phyloP scores from a whole-genome alignment of 1,139 yeast genomes.

The Nakaseomyces kungkrabaensis region DNA sequence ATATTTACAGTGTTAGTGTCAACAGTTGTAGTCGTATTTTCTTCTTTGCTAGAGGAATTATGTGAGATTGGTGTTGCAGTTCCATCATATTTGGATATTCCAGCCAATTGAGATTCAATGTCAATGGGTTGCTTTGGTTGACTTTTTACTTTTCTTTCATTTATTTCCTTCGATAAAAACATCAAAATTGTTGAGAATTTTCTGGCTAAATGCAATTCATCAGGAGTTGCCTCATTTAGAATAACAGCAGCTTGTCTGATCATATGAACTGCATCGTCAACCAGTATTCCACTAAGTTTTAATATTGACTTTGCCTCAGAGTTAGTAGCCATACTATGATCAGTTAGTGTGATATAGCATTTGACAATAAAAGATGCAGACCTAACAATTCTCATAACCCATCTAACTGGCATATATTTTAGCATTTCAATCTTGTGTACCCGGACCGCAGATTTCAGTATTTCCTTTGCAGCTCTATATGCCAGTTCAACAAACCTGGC shows the following conservation, averaged over 20 bases:
- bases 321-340: constrained; percentile 15
- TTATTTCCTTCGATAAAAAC: constrained; percentile 72
- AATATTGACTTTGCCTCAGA: constrained; percentile 34
- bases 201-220: constrained; percentile 74
- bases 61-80: not conserved
- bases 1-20: not conserved
- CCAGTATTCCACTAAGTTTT: constrained; percentile 53
- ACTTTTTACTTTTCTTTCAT: constrained; percentile 24
- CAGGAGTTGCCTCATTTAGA: constrained; percentile 77
- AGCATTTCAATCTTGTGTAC: constrained; percentile 56
- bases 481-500: constrained; percentile 77
- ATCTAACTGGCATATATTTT: constrained; percentile 77
- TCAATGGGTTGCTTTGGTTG: not conserved
- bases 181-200: constrained; percentile 72
- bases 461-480: constrained; percentile 73
- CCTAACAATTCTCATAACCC: constrained; percentile 82
- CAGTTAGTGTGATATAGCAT: constrained; percentile 60
- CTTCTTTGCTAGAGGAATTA: not conserved
- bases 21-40: not conserved
- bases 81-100: not conserved
- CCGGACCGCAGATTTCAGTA: constrained; percentile 60
- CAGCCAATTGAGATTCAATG: not conserved
- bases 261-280: constrained; percentile 57
- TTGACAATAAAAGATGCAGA: constrained; percentile 87
- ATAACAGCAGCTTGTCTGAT: constrained; percentile 69